Conservation (phyloP, 1,284 basidiomycete species). For the Ustilago hordei region DNA sequence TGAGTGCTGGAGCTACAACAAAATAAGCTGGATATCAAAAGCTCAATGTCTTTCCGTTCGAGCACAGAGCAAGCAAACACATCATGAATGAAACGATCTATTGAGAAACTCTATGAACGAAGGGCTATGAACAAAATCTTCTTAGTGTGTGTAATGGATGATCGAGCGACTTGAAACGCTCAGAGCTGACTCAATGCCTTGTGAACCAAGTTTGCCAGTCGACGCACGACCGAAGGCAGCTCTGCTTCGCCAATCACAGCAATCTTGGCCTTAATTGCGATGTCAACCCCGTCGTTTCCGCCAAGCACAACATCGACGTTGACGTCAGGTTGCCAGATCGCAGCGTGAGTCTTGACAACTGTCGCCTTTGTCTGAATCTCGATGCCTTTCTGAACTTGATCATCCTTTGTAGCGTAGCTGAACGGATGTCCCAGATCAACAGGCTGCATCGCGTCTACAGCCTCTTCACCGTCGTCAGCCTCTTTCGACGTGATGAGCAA, state of each 20-base stretch:
- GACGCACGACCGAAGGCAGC: not conserved
- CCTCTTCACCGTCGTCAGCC: conserved; percentile 6
- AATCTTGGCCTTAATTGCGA: conserved; percentile 34
- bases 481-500: conserved; percentile 25
- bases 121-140: not conserved
- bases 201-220: conserved; percentile 7
- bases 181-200: conserved; percentile 17
- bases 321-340: conserved; percentile 34
- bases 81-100: not conserved
- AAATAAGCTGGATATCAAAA: too few species aligned
- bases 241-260: not conserved
- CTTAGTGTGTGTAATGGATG: not conserved
- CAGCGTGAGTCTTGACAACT: conserved; percentile 10
- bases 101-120: not conserved
- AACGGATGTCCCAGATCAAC: conserved; percentile 38
- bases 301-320: conserved; percentile 33
- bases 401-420: conserved; percentile 5
- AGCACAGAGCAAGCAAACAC: not conserved
- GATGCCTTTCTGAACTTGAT: not conserved
- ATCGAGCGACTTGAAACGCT: not conserved
- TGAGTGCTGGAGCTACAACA: too few species aligned
- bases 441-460: not conserved
- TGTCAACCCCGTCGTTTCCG: not conserved
- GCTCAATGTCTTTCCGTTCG: not conserved
- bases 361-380: not conserved